phyloP scores from a whole-genome alignment of 148 eudicot species.

The Camellia sinensis region DNA sequence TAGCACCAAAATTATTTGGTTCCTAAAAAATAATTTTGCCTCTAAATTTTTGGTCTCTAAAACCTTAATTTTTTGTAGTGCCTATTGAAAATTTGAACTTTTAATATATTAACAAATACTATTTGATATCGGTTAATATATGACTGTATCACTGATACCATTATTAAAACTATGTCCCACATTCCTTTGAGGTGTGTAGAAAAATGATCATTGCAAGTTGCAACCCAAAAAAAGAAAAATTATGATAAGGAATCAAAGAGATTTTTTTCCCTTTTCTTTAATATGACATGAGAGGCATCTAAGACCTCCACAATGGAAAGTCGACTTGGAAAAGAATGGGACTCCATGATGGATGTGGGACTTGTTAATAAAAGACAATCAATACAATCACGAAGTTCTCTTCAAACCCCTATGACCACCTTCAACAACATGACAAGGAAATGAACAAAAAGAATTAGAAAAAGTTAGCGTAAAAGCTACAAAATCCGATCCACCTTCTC shows the following conservation, averaged over 20 bases:
- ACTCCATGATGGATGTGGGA: slow-evolving; percentile 32
- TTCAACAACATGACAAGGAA: not conserved
- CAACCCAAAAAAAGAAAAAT: not conserved
- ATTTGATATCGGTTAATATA: too few relatives aligned
- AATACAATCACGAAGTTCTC: slow-evolving; percentile 13
- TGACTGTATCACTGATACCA: too few relatives aligned
- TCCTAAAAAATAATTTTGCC: too few relatives aligned
- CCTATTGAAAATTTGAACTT: too few relatives aligned
- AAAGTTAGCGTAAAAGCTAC: slow-evolving; percentile 1
- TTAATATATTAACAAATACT: too few relatives aligned
- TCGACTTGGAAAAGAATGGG: slow-evolving; percentile 24
- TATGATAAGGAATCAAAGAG: not conserved
- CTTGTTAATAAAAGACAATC: slow-evolving; percentile 9
- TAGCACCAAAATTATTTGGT: too few relatives aligned
- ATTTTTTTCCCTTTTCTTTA: slow-evolving; percentile 2
- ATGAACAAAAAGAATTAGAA: slow-evolving; percentile 5
- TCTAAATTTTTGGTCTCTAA: too few relatives aligned
- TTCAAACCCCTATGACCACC: slow-evolving; percentile 3
- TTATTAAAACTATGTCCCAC: too few relatives aligned
- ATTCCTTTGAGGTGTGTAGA: too few relatives aligned
- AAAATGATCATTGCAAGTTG: not conserved
- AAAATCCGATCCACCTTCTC: slow-evolving; percentile 8
- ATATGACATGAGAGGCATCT: slow-evolving; percentile 31
- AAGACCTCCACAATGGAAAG: slow-evolving; percentile 18
- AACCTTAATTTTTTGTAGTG: too few relatives aligned